phyloP scores from a whole-genome alignment of 805 yeast genomes.

The Starmera dryadoides region DNA sequence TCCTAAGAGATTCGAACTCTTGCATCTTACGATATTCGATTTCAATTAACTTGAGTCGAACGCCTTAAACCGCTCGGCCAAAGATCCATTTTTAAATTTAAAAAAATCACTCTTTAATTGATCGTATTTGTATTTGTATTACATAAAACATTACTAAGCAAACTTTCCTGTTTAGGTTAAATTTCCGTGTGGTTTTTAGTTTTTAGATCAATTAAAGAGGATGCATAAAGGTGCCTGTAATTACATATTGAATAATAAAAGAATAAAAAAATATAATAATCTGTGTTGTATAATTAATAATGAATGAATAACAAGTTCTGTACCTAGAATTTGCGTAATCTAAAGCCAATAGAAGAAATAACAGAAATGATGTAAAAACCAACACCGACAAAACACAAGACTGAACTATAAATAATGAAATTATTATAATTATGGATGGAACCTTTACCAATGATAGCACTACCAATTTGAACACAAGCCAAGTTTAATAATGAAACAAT shows the following conservation, averaged over 20 bases:
- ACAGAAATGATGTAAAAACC: conserved; percentile 31
- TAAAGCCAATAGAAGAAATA: conserved; percentile 32
- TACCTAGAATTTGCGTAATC: conserved; percentile 23
- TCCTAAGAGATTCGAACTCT: conserved; percentile 5
- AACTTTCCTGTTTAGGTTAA: too few species aligned
- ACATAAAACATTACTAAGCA: too few species aligned
- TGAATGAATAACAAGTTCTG: too few species aligned
- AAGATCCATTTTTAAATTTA: too few species aligned
- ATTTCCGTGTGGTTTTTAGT: too few species aligned
- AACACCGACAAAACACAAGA: conserved; percentile 27
- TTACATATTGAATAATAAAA: too few species aligned
- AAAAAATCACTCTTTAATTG: too few species aligned
- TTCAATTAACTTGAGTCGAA: conserved; percentile 5
- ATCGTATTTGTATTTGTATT: too few species aligned
- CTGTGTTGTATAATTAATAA: too few species aligned
- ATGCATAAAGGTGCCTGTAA: too few species aligned
- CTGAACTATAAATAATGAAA: conserved; percentile 35
- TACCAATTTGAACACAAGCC: conserved; percentile 38
- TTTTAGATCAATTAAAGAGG: too few species aligned
- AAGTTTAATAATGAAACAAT: conserved; percentile 44
- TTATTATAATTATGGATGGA: conserved; percentile 25
- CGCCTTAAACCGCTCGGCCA: conserved; percentile 5
- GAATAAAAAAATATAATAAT: too few species aligned
- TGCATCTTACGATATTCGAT: conserved; percentile 4
- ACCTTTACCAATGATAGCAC: conserved; percentile 31